These are phyloP conservation scores for Chrysoporthe cubensis DNA, from an alignment of 2,329 filamentous ascomycete species.

Conservation along the genomic window DNA sequence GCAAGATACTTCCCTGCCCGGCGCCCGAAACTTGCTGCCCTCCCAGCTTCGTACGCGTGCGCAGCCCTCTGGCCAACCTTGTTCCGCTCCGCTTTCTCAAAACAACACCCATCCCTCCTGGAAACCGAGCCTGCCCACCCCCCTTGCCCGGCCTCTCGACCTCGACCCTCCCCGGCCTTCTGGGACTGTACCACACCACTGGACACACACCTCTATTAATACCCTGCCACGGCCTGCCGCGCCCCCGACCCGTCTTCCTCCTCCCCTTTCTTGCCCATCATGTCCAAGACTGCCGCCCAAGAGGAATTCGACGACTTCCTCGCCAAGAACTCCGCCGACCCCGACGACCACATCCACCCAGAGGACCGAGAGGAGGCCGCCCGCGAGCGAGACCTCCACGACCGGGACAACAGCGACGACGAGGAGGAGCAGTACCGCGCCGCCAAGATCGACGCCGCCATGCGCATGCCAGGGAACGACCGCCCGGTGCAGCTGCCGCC, in stretches of 20 bases:
- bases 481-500: conserved; percentile 63
- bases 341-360: conserved; percentile 53
- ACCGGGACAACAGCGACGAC: conserved; percentile 54
- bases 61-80: not conserved
- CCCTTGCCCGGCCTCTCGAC: conserved; percentile 12
- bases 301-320: conserved; percentile 70
- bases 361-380: conserved; percentile 59
- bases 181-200: conserved; percentile 14
- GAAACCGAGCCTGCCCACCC: conserved; percentile 28
- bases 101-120: conserved; percentile 28
- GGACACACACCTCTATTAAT: conserved; percentile 41
- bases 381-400: conserved; percentile 42
- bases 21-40: not conserved
- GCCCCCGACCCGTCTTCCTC: conserved; percentile 21
- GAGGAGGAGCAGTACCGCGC: conserved; percentile 58
- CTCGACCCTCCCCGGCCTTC: conserved; percentile 12
- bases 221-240: conserved; percentile 35
- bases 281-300: conserved; percentile 63
- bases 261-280: conserved; percentile 42
- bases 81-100: conserved; percentile 26
- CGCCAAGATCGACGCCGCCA: conserved; percentile 63
- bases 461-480: conserved; percentile 64
- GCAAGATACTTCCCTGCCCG: conserved; percentile 16
- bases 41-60: not conserved
- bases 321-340: conserved; percentile 55